A percentile compares a stretch with the other conserved stretches of the same genome.
Conservation (phyloP, 2,329 filamentous ascomycete genomes). For the Rhynchosporium secalis region DNA sequence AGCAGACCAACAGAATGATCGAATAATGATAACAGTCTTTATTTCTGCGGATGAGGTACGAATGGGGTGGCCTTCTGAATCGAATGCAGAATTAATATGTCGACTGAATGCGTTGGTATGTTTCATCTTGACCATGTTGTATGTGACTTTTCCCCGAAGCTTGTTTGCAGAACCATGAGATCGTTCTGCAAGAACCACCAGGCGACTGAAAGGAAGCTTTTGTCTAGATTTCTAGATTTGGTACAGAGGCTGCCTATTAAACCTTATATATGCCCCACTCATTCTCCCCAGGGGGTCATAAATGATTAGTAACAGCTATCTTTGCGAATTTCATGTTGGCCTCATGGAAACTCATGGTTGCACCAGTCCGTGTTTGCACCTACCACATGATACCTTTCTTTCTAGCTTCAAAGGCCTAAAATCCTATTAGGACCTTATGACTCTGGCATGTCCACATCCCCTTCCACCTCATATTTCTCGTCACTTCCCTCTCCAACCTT, state of each 20-base stretch:
- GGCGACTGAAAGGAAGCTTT: not conserved
- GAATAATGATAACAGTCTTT: constrained; percentile 4
- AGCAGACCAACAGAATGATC: not conserved
- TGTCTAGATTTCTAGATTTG: not conserved
- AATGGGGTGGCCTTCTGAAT: not conserved
- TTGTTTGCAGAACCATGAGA: not conserved
- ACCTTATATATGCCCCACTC: constrained; percentile 5
- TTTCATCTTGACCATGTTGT: not conserved
- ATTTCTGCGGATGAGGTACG: constrained; percentile 5
- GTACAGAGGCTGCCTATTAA: not conserved
- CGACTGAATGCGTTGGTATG: not conserved
- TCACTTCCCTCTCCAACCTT: constrained; percentile 47
- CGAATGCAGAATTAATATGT: constrained; percentile 14
- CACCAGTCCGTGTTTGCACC: not conserved
- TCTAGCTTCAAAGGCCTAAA: not conserved
- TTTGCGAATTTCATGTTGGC: not conserved
- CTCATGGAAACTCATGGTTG: too few species aligned
- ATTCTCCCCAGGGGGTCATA: not conserved
- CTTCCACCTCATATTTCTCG: constrained; percentile 37
- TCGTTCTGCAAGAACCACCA: not conserved
- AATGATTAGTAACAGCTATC: not conserved
- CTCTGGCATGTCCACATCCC: constrained; percentile 30
- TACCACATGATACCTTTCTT: not conserved
- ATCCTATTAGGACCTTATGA: not conserved
- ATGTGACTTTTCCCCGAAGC: not conserved